phyloP scores from a whole-genome alignment of 2,329 filamentous ascomycete genomes.

The Neonectria ditissima region DNA sequence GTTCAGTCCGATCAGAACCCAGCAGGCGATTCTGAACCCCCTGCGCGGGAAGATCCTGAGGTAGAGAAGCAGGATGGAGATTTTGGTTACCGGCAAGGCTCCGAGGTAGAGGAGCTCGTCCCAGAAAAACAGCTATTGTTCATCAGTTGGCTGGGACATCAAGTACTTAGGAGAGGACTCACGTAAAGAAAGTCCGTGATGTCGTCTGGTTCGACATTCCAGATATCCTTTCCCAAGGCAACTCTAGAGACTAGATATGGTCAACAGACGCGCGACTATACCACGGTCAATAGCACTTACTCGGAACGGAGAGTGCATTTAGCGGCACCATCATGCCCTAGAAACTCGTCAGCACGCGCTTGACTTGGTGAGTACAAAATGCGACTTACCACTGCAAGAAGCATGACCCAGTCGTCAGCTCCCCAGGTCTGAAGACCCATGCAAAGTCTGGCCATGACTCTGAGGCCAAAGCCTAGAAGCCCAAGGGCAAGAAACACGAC shows the following conservation, averaged over 20 bases:
- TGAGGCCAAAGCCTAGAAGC: slow-evolving; percentile 10
- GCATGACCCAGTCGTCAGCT: slow-evolving; percentile 26
- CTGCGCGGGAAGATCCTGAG: slow-evolving; percentile 20
- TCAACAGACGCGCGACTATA: neutral
- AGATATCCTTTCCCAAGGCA: slow-evolving; percentile 22
- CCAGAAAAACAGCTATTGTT: slow-evolving; percentile 21
- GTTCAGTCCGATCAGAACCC: slow-evolving; percentile 34
- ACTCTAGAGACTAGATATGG: neutral
- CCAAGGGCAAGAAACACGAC: slow-evolving; percentile 20
- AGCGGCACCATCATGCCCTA: slow-evolving; percentile 23
- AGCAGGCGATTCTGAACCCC: slow-evolving; percentile 13
- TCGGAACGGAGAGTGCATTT: slow-evolving; percentile 17
- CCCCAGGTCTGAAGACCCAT: slow-evolving; percentile 18
- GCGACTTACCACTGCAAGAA: slow-evolving; percentile 23
- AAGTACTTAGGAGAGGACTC: neutral
- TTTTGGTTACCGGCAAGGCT: slow-evolving; percentile 21
- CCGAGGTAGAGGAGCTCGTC: slow-evolving; percentile 22
- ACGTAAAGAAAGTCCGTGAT: slow-evolving; percentile 20
- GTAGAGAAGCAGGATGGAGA: slow-evolving; percentile 25
- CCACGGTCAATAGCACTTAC: neutral
- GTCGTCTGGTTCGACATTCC: slow-evolving; percentile 19
- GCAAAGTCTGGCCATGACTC: slow-evolving; percentile 12
- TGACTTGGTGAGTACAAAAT: neutral
- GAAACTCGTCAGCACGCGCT: neutral
- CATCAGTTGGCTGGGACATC: neutral